Percentiles rank a stretch among this genome's conserved stretches.
phyloP scores from a whole-genome alignment of 2,329 filamentous ascomycete genomes.

The Thielaviopsis ethacetica region DNA sequence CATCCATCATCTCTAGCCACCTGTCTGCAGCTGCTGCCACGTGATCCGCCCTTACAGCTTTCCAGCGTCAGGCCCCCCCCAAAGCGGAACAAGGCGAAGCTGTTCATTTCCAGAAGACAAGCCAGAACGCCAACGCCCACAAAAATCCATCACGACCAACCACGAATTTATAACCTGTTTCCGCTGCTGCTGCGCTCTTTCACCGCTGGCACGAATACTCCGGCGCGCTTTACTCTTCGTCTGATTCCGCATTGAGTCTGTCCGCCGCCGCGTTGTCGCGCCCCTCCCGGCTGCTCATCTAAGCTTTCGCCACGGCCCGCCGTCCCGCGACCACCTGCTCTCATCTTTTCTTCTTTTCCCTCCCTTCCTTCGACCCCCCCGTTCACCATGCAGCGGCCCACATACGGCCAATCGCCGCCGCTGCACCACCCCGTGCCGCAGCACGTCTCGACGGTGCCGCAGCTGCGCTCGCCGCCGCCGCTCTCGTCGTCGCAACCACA shows the following conservation, averaged over 20 bases:
- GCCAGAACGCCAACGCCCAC: neutral
- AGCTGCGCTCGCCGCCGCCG: constrained; percentile 84
- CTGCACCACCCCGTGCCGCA: constrained; percentile 95
- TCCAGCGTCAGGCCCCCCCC: neutral
- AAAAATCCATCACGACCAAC: neutral
- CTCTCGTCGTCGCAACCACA: constrained; percentile 52
- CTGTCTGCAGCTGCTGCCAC: neutral
- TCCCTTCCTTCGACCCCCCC: neutral
- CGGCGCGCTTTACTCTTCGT: too few relatives aligned
- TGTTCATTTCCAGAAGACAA: constrained; percentile 3
- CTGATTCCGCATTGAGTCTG: too few relatives aligned
- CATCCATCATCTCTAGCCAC: neutral
- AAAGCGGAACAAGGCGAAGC: constrained; percentile 3
- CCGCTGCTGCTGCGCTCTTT: too few relatives aligned
- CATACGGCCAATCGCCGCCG: constrained; percentile 77
- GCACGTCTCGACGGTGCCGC: constrained; percentile 94
- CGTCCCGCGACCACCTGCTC: neutral
- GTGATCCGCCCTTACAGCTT: neutral
- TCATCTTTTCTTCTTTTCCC: too few relatives aligned
- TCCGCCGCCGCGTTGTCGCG: too few relatives aligned
- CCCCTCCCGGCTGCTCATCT: too few relatives aligned
- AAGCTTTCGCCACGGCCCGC: neutral
- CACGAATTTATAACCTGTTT: neutral
- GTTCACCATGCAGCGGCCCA: constrained; percentile 63
- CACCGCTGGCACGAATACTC: too few relatives aligned